Conservation (phyloP, 164 flowering plant species). For the Stephania japonica region DNA sequence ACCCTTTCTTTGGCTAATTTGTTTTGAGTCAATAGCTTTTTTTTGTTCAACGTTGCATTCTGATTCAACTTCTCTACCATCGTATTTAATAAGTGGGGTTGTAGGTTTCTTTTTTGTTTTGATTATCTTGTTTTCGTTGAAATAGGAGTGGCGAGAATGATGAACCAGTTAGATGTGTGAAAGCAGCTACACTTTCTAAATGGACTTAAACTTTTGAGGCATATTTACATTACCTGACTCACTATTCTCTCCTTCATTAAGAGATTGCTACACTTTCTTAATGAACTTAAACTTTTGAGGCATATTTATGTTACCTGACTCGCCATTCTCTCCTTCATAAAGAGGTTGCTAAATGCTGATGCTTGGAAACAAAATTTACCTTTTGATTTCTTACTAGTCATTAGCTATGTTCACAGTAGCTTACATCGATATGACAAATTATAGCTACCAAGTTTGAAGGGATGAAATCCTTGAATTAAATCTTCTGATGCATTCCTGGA, state of each 20-base stretch:
- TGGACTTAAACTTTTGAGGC: conserved; percentile 11
- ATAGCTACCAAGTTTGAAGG: too few species aligned
- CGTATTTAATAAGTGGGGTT: too few species aligned
- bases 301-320: conserved; percentile 27
- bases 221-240: conserved; percentile 28
- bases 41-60: background rate
- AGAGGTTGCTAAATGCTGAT: too few species aligned
- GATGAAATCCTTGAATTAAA: background rate
- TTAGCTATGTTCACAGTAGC: too few species aligned
- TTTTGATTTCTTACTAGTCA: too few species aligned
- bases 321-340: conserved; percentile 11
- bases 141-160: conserved; percentile 29
- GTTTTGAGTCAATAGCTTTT: background rate
- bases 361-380: too few species aligned
- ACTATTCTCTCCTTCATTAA: background rate
- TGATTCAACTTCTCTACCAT: background rate
- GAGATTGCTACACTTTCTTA: background rate
- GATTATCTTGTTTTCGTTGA: background rate
- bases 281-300: conserved; percentile 8
- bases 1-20: background rate
- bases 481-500: background rate
- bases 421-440: too few species aligned
- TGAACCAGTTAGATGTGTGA: conserved; percentile 66
- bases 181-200: conserved; percentile 8
- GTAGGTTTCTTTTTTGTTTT: background rate